Conservation (phyloP, 371 early-diverging fungal genomes). For the Apophysomyces variabilis region DNA sequence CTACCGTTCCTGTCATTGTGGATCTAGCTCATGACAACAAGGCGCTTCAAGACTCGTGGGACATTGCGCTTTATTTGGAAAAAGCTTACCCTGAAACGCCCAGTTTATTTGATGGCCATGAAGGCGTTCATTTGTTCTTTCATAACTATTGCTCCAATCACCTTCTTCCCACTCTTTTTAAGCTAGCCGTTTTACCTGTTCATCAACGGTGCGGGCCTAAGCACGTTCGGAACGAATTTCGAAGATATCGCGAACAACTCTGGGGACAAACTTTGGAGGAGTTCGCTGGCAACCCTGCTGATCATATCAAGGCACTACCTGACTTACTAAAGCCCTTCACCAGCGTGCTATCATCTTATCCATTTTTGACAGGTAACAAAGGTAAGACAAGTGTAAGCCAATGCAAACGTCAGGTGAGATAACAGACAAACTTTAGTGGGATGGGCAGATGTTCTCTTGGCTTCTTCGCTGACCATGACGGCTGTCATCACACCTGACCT, state of each 20-base stretch:
- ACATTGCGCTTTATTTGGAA: conserved; percentile 25
- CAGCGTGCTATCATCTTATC: conserved; percentile 8
- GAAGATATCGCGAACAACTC: conserved; percentile 12
- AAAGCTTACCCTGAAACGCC: conserved; percentile 23
- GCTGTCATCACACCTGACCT: conserved; percentile 15
- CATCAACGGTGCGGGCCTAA: background rate
- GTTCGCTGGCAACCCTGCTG: conserved; percentile 19
- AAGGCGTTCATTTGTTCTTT: conserved; percentile 23
- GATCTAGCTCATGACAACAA: conserved; percentile 15
- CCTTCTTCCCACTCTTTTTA: conserved; percentile 12
- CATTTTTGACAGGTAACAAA: conserved; percentile 23
- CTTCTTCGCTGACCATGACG: conserved; percentile 18
- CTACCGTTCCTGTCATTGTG: conserved; percentile 26
- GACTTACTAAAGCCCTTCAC: background rate
- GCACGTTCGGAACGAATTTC: conserved; percentile 12
- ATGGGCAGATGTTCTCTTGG: conserved; percentile 27
- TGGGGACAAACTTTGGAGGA: conserved; percentile 14
- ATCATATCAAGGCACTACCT: background rate
- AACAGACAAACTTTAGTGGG: conserved; percentile 10
- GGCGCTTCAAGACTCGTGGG: conserved; percentile 27
- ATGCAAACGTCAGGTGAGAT: conserved; percentile 17
- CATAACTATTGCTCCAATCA: conserved; percentile 18
- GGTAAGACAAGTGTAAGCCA: conserved; percentile 19
- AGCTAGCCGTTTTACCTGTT: conserved; percentile 14
- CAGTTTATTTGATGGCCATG: conserved; percentile 5